Base-by-base conservation (phyloP, 2,329 filamentous ascomycete genomes). In the Colletotrichum spinosum region DNA sequence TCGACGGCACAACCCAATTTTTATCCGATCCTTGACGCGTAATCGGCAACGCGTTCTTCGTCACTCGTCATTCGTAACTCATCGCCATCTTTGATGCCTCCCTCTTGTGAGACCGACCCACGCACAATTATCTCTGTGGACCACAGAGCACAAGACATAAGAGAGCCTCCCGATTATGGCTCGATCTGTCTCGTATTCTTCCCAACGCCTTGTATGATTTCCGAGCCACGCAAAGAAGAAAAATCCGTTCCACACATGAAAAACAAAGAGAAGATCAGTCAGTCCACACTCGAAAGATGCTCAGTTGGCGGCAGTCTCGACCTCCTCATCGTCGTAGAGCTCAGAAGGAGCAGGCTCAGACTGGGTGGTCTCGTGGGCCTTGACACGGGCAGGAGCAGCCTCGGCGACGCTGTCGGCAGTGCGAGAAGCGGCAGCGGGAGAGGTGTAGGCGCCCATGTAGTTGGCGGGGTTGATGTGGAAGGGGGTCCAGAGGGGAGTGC, bases 401-500 rank as follows among this genome's bases (percentile, higher is more conserved):
- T 41, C 41, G 33, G 48, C 2, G 15, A 59, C 37, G 9, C 60
- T 42, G 6, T 13, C 17, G 15, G 15, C 42, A 33, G 33, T 41
- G 1, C 37, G 35, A 33, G 52, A 11, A 0, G 48, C 51, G 11
- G 52, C 48, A 11, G 37, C 42, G 12, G 63, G 63, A 13, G 58
- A 62, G 12, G 63, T 62, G 58, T 53, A 53, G 5, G 63, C 25
- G 25, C 25, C 48, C 63, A 54, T 58, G 55, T 39, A 58, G 25
- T 45, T 46, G 1, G 45, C 46, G 12, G 53, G 59, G 13, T 66
- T 59, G 25, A 55, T 17, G 3, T 52, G 52, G 41, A 66, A 66
- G 6, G 63, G 63, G 11, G 63, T 63, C 63, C 63, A 66, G 34
- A 66, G 63, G 15, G 63, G 63, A 44, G 63, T 66, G 41, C 63